These are phyloP conservation scores for Magnusiomyces paraingens DNA, from an alignment of 1,139 yeast species.

Conservation along the genomic window DNA sequence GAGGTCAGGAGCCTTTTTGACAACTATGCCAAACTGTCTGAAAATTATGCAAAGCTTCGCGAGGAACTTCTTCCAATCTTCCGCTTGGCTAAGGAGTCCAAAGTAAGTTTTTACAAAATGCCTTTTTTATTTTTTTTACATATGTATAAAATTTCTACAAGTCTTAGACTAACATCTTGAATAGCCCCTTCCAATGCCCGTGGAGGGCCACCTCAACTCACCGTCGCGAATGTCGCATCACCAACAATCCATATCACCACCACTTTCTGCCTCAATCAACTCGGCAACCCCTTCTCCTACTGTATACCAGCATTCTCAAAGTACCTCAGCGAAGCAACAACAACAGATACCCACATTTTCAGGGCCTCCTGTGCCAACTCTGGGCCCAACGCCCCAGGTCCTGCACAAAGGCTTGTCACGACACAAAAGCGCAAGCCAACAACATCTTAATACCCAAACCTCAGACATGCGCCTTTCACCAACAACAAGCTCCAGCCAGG, in stretches of 20 bases:
- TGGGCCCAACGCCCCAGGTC: conserved; percentile 6
- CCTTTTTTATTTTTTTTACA: background rate
- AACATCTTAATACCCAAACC: background rate
- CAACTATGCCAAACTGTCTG: conserved; percentile 22
- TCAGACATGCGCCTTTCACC: conserved; percentile 3
- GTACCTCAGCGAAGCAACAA: too few species aligned
- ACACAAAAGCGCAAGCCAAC: conserved; percentile 1
- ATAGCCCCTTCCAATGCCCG: conserved; percentile 39
- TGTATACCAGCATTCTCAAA: background rate
- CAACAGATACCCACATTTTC: conserved; percentile 4
- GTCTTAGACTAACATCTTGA: background rate
- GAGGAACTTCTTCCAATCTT: conserved; percentile 38
- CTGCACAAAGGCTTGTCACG: conserved; percentile 12
- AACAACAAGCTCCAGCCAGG: background rate
- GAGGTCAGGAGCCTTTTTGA: conserved; percentile 34
- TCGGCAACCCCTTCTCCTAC: conserved; percentile 8
- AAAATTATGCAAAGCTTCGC: conserved; percentile 32
- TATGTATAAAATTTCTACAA: background rate
- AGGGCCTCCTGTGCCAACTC: background rate
- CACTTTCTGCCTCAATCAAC: conserved; percentile 11
- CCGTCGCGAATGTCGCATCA: too few species aligned
- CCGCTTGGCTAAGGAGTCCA: conserved; percentile 36
- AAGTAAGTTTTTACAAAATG: conserved; percentile 14
- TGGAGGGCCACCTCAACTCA: conserved; percentile 9
- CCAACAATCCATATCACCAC: conserved; percentile 4